These are phyloP conservation scores for Leptodontidium sp. DNA, from an alignment of 2,329 filamentous ascomycete species.

Conservation along the genomic window DNA sequence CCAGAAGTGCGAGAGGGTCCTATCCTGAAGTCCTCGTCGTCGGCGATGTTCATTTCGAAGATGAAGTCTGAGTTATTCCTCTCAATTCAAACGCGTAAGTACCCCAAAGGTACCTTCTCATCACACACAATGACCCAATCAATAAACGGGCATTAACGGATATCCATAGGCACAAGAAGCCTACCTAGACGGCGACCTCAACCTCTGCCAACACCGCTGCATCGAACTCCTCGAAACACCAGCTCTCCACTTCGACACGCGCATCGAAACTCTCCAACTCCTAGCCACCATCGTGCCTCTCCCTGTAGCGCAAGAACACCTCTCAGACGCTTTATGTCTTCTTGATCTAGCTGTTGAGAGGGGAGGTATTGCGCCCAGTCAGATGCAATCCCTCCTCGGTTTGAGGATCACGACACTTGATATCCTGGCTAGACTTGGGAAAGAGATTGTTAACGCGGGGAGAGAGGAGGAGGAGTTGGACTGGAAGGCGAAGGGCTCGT, in stretches of 20 bases:
- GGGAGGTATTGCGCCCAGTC: background rate
- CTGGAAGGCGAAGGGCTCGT: background rate
- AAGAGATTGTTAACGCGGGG: background rate
- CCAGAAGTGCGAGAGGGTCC: constrained; percentile 3
- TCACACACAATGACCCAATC: too few species aligned
- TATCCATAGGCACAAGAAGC: constrained; percentile 22
- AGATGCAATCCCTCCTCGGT: constrained; percentile 8
- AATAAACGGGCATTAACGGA: too few species aligned
- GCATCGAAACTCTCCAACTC: constrained; percentile 18
- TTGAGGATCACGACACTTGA: constrained; percentile 19
- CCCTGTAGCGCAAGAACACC: background rate
- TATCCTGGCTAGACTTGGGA: constrained; percentile 11
- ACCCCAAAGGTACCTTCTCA: background rate
- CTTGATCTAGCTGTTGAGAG: constrained; percentile 13
- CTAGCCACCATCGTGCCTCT: constrained; percentile 14
- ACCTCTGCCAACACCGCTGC: constrained; percentile 18
- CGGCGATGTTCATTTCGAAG: constrained; percentile 20
- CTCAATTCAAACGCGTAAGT: constrained; percentile 23
- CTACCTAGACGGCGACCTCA: constrained; percentile 13
- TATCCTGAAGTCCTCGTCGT: constrained; percentile 9
- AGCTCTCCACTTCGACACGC: constrained; percentile 18
- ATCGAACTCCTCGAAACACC: constrained; percentile 14
- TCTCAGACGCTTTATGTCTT: constrained; percentile 5
- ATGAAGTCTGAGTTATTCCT: constrained; percentile 19
- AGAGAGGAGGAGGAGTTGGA: background rate